These are phyloP conservation scores for Geotrichum carabidarum DNA, from an alignment of 1,139 yeast species.

Conservation along the genomic window DNA sequence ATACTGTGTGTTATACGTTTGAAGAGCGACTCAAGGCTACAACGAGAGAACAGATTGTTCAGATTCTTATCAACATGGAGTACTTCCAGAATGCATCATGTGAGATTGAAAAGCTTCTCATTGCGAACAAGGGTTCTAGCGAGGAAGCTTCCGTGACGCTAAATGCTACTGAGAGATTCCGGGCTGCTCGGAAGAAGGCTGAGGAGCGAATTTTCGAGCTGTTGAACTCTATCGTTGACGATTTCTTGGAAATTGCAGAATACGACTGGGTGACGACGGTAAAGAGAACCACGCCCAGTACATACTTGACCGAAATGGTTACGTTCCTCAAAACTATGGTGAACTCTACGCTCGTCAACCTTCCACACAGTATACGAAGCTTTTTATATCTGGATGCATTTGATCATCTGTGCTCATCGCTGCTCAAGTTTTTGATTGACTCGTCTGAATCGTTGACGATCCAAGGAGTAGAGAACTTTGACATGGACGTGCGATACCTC, in stretches of 20 bases:
- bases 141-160: conserved; percentile 36
- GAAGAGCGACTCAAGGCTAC: conserved; percentile 58
- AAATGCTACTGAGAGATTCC: conserved; percentile 53
- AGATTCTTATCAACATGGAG: conserved; percentile 80
- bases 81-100: conserved; percentile 60
- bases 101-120: conserved; percentile 40
- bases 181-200: conserved; percentile 62
- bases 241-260: conserved; percentile 77
- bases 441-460: conserved; percentile 40
- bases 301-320: conserved; percentile 79
- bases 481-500: conserved; percentile 55
- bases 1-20: conserved; percentile 64
- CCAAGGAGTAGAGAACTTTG: conserved; percentile 55
- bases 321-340: conserved; percentile 80
- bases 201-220: conserved; percentile 71
- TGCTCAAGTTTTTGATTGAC: conserved; percentile 57
- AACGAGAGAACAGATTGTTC: conserved; percentile 86
- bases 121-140: conserved; percentile 39
- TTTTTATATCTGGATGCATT: conserved; percentile 78
- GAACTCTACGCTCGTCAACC: conserved; percentile 75
- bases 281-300: conserved; percentile 59
- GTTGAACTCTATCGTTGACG: conserved; percentile 68
- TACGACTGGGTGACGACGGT: conserved; percentile 69
- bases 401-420: conserved; percentile 73
- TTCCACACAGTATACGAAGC: conserved; percentile 74